Base-by-base conservation (phyloP, 75 land plant genomes). In the Azolla pinnata region DNA sequence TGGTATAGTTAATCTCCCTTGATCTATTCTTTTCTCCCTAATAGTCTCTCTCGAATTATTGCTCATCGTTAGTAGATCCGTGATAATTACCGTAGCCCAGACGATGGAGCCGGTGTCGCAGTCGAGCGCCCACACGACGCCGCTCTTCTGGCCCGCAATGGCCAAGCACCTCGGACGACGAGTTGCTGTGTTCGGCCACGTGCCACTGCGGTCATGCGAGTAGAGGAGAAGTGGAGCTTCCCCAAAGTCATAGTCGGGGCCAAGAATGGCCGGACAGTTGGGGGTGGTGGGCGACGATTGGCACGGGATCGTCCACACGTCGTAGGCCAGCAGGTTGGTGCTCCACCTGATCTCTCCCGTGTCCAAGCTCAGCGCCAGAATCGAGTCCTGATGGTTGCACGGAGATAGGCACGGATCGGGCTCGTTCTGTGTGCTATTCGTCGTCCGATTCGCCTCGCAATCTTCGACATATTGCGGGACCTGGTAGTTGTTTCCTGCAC, bases 171-270 rank as follows among this genome's bases (percentile, higher is more conserved):
- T 2, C 29, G 70, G 74, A 1, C 27, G 50, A 0, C 10, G n/a
- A 16, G 24, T 67, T 4, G 56, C 63, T 23, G 59, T 69, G n/a
- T n/a, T n/a, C n/a, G n/a, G n/a, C n/a, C n/a, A n/a, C n/a, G n/a
- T n/a, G n/a, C n/a, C n/a, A n/a, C 12, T 25, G 2, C 27, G 16
- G 28, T 23, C 9, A 2, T 21, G 4, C 2, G 27, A 25, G 48
- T 44, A 24, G 0, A 77, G 64, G 57, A 81, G 48, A 77, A 81
- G 71, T 4, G 84, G 81, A 9, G 75, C 75, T 66, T 81, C 78
- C 0, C 84, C 81, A 56, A 81, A 81, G 27, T 81, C 80, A 9
- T 75, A 75, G 53, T 77, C 77, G 0, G 68, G 44, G 25, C 66
- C 78, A 17, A 73, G 69, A 9, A 58, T 59, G 10, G 59, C 17